Base-by-base conservation (phyloP, 148 eudicot species). In the Camellia japonica region DNA sequence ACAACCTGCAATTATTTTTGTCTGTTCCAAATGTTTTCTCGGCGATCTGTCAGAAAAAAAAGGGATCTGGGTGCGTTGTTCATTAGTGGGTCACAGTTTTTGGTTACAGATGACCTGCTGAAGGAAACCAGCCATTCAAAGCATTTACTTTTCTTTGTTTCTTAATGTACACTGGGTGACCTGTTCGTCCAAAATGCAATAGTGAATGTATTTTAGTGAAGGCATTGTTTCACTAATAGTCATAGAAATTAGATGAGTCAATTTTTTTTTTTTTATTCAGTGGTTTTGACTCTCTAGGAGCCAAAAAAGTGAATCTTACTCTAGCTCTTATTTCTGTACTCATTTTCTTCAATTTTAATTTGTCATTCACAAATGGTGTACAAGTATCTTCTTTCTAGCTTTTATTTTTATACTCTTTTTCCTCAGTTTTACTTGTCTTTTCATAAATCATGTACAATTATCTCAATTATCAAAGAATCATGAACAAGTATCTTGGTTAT, bases 1-100 rank as follows among this genome's bases (percentile, higher is more conserved):
- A 15, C 59, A 52, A 63, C 15, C 56, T 44, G 8, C 71, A 68
- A 77, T 16, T 68, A 44, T 7, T 54, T 10, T 18, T 63, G 51
- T 47, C 80, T 61, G 66, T 69, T 56, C 44, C 78, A 78, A 84
- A 85, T 80, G 78, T 70, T 78, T 52, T 74, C 58, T 81, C 79
- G 82, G 83, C 80, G 68, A 84, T 49, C 64, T 42, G 6, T 7
- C 49, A 74, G 56, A 74, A 61, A 74, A 30, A n/a, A 74, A 73
- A 7, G 20, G 64, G 79, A 38, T 38, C 59, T 19, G 74, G 76
- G 78, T 79, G 75, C 73, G n/a, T 68, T 0, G 42, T n/a, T 15
- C 51, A 44, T 42, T 19, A 15, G 5, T 12, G 5, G 20, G 13
- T 1, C 4, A 41, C 61, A 15, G 4, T 75, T 75, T 61, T 75